Evolutionary conservation across 495 filamentous ascomycete genomes (phyloP).

Genomic region (Clavariopsis aquatica): DNA sequence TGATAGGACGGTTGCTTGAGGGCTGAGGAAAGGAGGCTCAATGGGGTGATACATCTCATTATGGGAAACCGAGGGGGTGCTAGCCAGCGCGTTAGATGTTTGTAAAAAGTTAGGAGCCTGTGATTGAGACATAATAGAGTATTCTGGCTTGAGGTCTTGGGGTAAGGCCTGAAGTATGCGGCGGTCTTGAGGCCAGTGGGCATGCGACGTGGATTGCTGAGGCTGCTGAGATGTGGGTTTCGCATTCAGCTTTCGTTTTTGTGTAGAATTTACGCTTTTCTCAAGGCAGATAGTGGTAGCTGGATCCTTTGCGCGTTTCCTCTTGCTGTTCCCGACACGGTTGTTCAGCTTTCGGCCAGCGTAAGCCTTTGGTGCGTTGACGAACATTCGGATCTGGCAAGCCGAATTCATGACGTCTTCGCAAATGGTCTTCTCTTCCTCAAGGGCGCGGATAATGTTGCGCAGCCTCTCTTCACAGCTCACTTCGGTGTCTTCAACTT

Average conservation of each 20-base stretch:
- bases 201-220: background rate
- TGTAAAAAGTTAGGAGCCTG: too few relatives aligned
- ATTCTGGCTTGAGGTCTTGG: too few relatives aligned
- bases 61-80: too few relatives aligned
- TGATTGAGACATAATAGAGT: too few relatives aligned
- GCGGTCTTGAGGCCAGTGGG: background rate
- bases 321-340: slow-evolving; percentile 26
- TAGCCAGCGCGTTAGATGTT: too few relatives aligned
- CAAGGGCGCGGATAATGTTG: slow-evolving; percentile 25
- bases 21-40: background rate
- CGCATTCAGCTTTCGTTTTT: background rate
- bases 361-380: slow-evolving; percentile 31
- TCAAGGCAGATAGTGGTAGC: background rate
- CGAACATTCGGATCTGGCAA: slow-evolving; percentile 30
- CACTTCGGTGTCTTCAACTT: slow-evolving; percentile 26
- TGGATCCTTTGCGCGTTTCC: slow-evolving; percentile 9
- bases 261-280: background rate
- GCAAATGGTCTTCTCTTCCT: slow-evolving; percentile 36
- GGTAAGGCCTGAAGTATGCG: background rate
- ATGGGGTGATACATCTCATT: too few relatives aligned
- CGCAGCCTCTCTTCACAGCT: slow-evolving; percentile 16
- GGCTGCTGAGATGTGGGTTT: background rate
- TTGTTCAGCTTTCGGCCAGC: slow-evolving; percentile 20
- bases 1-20: background rate
- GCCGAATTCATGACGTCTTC: slow-evolving; percentile 33